Base-by-base conservation (phyloP, 352 stramenopile species). In the Phytophthora quininea region DNA sequence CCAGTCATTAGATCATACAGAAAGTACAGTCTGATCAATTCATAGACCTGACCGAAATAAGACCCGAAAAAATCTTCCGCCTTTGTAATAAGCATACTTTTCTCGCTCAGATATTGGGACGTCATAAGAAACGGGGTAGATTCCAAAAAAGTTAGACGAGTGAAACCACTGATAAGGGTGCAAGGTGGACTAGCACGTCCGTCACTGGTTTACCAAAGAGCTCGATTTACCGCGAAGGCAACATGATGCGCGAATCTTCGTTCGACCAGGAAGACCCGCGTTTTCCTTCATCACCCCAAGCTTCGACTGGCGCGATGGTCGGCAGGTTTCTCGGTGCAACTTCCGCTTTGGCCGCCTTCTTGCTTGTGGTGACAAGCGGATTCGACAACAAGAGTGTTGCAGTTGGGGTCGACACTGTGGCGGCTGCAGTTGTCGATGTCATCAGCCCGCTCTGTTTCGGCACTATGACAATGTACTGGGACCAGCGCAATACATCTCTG, bases 401-500 rank as follows among this genome's bases (percentile, higher is more conserved):
- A 9, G 42, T 62, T 10, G 57, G 67, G 12, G 11, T 38, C 24
- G 51, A 71, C 12, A 55, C 30, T 7, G 27, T 74, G 15, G 67
- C 67, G 24, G 54, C 62, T 45, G 63, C 38, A 32, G 59, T 64
- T 11, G 27, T 24, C 8, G 58, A 56, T 15, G 37, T 51, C 37
- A 46, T 62, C 15, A 64, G 27, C 15, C 53, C 40, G 10, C 47
- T 54, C 40, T 84, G 74, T 31, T 86, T 83, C 66, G 78, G 76
- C n/a, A 83, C 78, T 37, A 86, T 84, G 76, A 86, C 76, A 10
- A 76, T 65, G 67, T 84, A 86, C 62, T 86, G 78, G 78, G 76
- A 86, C 56, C 78, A 86, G 49, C 77, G 75, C 24, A 69, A 71
- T 61, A 38, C 52, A 11, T 30, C 30, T 38, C 56, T 62, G 33